These are phyloP conservation scores for Coleophoma eucalyptorum DNA, from an alignment of 2,329 filamentous ascomycete species.

Conservation along the genomic window DNA sequence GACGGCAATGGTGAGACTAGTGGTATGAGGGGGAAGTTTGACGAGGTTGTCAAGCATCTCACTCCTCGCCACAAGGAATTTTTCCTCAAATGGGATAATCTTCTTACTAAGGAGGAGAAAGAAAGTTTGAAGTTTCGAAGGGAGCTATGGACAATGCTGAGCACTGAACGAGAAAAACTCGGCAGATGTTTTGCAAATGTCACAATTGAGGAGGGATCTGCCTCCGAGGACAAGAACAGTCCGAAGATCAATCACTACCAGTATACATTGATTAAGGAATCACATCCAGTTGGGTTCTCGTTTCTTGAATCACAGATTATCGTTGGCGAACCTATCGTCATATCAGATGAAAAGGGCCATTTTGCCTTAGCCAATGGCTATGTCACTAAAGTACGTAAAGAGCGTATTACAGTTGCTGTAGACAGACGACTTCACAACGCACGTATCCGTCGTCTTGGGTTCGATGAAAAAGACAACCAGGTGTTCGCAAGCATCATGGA, in stretches of 20 bases:
- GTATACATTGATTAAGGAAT: slow-evolving; percentile 79
- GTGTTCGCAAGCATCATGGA: slow-evolving; percentile 92
- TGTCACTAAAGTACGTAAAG: slow-evolving; percentile 71
- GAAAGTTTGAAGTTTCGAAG: slow-evolving; percentile 82
- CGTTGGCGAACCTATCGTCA: slow-evolving; percentile 87
- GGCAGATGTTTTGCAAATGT: slow-evolving; percentile 89
- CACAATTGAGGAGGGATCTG: slow-evolving; percentile 74
- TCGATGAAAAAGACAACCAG: slow-evolving; percentile 75
- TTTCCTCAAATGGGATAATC: slow-evolving; percentile 90
- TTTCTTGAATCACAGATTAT: slow-evolving; percentile 88
- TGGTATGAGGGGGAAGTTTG: slow-evolving; percentile 77
- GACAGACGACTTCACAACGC: slow-evolving; percentile 88
- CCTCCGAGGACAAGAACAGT: slow-evolving; percentile 62
- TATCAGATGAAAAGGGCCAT: slow-evolving; percentile 92
- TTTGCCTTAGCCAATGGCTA: slow-evolving; percentile 94
- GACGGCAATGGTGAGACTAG: slow-evolving; percentile 78
- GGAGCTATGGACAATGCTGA: slow-evolving; percentile 96
- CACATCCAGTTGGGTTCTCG: slow-evolving; percentile 60
- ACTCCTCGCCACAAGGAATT: slow-evolving; percentile 72
- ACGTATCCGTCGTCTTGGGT: slow-evolving; percentile 69
- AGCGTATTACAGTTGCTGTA: slow-evolving; percentile 80
- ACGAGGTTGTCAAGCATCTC: slow-evolving; percentile 76
- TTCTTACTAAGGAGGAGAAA: slow-evolving; percentile 92
- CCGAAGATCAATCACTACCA: slow-evolving; percentile 88
- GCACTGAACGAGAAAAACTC: slow-evolving; percentile 79